Base-by-base conservation (phyloP, 2,329 filamentous ascomycete genomes). In the Cladorrhinum sp. region DNA sequence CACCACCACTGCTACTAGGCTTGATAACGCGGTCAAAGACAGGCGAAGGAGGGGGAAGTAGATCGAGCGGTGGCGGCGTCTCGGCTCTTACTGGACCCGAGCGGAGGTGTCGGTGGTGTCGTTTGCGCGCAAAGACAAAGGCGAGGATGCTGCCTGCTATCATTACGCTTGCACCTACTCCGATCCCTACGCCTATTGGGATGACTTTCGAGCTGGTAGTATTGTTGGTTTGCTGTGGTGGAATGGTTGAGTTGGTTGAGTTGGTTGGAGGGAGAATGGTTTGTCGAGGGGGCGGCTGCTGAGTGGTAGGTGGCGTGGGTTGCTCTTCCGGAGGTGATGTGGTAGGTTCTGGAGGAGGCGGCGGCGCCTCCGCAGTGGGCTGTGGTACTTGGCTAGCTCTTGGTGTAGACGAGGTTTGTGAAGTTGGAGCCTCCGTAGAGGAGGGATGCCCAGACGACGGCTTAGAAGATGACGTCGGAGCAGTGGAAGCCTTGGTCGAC, bases 91-190 rank as follows among this genome's bases (percentile, higher is more conserved):
- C 59, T 1, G 61, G 60, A 3, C 32, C 32, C 8, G 32, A 10
- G 12, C n/a, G n/a, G n/a, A 5, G 12, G 3, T 54, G 49, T 38
- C 60, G 41, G 8, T 59, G 55, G 12, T 58, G 59, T 12, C 61
- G 55, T 57, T 62, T 65, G 2, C 63, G 63, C 12, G 64, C 38
- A 32, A 64, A 68, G 23, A 67, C 58, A 60, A 64, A 62, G 24
- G 51, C 29, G 10, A 67, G 13, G n/a, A 58, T 24, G 10, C 56
- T 51, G 9, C 45, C 45, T 2, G 60, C 58, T 12, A 67, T 18
- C 24, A 62, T 3, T 18, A 66, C 57, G 4, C 55, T 29, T 1
- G 48, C 18, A 25, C 62, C 64, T 6, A 66, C 49, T 9, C 56
- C 54, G 13, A 61, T 41, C 0, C 64, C 65, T 2, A 68, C 52